Evolutionary conservation across 176 grass and related monocot species (phyloP).

Genomic region (Oryza glaberrima): DNA sequence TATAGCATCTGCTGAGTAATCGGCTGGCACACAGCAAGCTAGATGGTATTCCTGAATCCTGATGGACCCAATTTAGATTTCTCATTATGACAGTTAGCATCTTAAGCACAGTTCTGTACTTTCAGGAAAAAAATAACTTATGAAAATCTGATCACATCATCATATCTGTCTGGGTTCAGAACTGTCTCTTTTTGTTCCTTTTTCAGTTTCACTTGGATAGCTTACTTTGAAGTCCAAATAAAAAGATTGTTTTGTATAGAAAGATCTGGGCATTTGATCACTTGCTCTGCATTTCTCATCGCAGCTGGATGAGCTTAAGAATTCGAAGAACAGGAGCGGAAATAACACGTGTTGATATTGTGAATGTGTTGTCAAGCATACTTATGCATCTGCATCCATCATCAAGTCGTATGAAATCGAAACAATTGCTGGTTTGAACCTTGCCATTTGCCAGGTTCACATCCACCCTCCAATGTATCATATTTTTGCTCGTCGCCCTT

Average conservation of each 20-base stretch:
- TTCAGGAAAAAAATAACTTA: neutral
- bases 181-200: neutral
- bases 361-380: constrained; percentile 34
- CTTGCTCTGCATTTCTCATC: constrained; percentile 8
- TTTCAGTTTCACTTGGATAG: neutral
- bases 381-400: neutral
- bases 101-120: neutral
- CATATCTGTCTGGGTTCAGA: neutral
- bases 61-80: neutral
- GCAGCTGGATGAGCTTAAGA: constrained; percentile 83
- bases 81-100: neutral
- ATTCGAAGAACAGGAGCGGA: constrained; percentile 63
- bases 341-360: constrained; percentile 19
- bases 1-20: neutral
- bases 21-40: neutral
- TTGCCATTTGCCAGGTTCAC: neutral
- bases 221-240: neutral
- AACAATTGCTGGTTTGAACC: constrained; percentile 21
- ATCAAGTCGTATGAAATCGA: neutral
- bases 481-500: neutral
- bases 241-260: too few species aligned
- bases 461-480: neutral
- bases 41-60: neutral
- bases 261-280: neutral
- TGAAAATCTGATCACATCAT: neutral